phyloP scores from a whole-genome alignment of 345 rosid species.

The Dipteronia dyeriana region DNA sequence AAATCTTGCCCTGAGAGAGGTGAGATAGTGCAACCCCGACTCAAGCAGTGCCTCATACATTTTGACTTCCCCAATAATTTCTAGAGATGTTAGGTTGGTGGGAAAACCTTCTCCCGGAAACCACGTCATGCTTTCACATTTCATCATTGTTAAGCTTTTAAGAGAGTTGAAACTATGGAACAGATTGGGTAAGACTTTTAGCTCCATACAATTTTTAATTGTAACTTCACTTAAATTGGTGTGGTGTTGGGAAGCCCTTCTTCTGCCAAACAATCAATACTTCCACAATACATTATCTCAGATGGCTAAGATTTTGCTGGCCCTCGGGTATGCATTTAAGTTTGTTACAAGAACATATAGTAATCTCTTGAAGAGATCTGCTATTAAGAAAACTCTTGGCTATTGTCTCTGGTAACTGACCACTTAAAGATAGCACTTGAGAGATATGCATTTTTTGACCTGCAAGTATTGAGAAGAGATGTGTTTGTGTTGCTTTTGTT shows the following conservation, averaged over 20 bases:
- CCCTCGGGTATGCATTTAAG: background rate
- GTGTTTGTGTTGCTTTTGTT: background rate
- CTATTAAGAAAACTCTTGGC: background rate
- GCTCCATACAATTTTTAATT: background rate
- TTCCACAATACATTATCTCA: background rate
- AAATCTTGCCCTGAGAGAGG: background rate
- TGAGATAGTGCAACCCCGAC: slow-evolving; percentile 24
- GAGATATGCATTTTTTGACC: background rate
- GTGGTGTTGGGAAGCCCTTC: background rate
- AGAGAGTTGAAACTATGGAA: slow-evolving; percentile 18
- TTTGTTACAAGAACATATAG: background rate
- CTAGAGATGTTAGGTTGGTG: slow-evolving; percentile 16
- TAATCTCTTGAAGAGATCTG: background rate
- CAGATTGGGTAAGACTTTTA: background rate
- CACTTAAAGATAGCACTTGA: background rate
- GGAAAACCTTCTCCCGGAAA: background rate
- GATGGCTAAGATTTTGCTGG: background rate
- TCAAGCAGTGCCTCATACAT: slow-evolving; percentile 3
- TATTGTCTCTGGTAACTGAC: background rate
- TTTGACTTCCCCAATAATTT: background rate
- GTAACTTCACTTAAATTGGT: background rate
- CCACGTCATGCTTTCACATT: background rate
- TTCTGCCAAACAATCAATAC: background rate
- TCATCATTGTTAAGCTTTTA: background rate
- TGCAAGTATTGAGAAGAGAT: background rate